phyloP scores from a whole-genome alignment of 73 alveolate species.

The Tetrahymena malaccensis region DNA sequence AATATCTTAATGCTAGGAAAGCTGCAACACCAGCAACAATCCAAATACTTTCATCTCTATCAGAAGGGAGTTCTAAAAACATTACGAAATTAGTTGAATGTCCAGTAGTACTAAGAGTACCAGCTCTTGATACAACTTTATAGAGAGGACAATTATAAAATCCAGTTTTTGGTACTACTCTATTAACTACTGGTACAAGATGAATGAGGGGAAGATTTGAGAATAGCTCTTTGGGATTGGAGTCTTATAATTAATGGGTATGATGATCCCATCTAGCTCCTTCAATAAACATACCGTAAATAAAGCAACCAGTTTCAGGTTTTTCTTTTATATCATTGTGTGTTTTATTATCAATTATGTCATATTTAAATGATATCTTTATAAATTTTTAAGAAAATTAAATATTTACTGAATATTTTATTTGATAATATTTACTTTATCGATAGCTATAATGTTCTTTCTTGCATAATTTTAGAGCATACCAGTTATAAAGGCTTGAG shows the following conservation, averaged over 20 bases:
- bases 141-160: slow-evolving; percentile 64
- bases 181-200: slow-evolving; percentile 79
- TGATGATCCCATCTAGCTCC: slow-evolving; percentile 97
- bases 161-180: slow-evolving; percentile 65
- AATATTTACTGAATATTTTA: not conserved
- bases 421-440: slow-evolving; percentile 75
- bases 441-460: slow-evolving; percentile 96
- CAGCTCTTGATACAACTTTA: slow-evolving; percentile 84
- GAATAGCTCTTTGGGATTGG: slow-evolving; percentile 75
- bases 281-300: slow-evolving; percentile 94
- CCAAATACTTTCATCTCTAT: slow-evolving; percentile 79
- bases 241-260: slow-evolving; percentile 82
- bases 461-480: slow-evolving; percentile 98
- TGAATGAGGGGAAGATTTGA: slow-evolving; percentile 82
- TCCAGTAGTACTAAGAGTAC: slow-evolving; percentile 89
- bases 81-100: slow-evolving; percentile 90
- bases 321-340: slow-evolving; percentile 79
- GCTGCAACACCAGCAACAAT: slow-evolving; percentile 90
- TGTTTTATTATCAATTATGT: slow-evolving; percentile 81
- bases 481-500: slow-evolving; percentile 99
- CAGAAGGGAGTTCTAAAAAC: slow-evolving; percentile 85
- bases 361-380: slow-evolving; percentile 42
- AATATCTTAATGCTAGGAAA: slow-evolving; percentile 81
- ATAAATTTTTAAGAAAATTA: slow-evolving; percentile 26
- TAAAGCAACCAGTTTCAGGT: slow-evolving; percentile 93